Percentiles rank a stretch among this genome's conserved stretches.
phyloP scores from a whole-genome alignment of 176 grass and related monocot genomes.

The Tillandsia leiboldiana region DNA sequence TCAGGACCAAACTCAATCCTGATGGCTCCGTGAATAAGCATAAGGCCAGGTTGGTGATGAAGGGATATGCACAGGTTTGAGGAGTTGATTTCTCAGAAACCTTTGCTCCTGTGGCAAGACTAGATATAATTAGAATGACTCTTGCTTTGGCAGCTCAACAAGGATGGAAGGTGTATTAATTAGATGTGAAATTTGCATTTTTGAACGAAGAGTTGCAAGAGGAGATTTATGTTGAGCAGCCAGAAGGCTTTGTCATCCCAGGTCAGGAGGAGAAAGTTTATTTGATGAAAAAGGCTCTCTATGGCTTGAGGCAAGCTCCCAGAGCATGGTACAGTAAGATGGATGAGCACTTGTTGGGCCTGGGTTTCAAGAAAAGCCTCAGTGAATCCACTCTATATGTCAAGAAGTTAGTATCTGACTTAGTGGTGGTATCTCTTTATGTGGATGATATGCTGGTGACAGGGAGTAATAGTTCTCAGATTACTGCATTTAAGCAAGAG shows the following conservation, averaged over 20 bases:
- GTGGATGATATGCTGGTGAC: conserved; percentile 10
- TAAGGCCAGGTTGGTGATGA: conserved; percentile 1
- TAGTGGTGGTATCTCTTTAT: conserved; percentile 19
- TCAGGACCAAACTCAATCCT: neutral
- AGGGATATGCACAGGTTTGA: neutral
- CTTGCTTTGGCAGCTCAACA: conserved; percentile 3
- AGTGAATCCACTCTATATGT: neutral
- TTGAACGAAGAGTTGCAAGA: conserved; percentile 16
- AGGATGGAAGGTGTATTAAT: neutral
- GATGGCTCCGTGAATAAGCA: neutral
- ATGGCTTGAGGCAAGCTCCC: conserved; percentile 13
- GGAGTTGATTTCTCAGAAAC: conserved; percentile 7
- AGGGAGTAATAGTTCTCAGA: neutral
- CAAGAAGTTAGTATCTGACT: neutral
- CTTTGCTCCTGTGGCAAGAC: neutral
- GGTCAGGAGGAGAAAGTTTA: conserved; percentile 3
- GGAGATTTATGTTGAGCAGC: conserved; percentile 8
- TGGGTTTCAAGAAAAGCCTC: neutral
- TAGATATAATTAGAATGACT: conserved; percentile 4
- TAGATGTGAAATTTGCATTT: conserved; percentile 14
- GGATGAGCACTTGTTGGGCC: neutral
- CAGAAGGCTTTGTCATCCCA: neutral
- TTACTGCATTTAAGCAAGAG: neutral
- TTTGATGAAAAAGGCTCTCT: conserved; percentile 4
- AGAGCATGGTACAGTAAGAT: conserved; percentile 6